These are phyloP conservation scores for Casaregolazyma suthepensis DNA, from an alignment of 1,139 yeast genomes.

Conservation along the genomic window DNA sequence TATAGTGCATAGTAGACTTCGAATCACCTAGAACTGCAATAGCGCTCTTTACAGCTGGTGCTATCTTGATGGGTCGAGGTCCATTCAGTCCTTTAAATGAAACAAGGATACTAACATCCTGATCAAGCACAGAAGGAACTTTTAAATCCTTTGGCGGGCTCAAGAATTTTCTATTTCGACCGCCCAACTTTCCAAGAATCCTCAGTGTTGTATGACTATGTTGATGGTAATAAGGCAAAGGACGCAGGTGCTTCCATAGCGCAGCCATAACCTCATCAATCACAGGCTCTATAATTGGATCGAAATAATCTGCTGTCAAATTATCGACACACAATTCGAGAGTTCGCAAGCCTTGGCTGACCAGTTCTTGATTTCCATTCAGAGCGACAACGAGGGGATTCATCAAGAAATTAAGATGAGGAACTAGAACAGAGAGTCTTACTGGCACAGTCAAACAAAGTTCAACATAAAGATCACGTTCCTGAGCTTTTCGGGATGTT, in stretches of 20 bases:
- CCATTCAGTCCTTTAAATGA: constrained; percentile 62
- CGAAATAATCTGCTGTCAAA: constrained; percentile 91
- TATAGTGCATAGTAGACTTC: constrained; percentile 57
- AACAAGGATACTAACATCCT: constrained; percentile 63
- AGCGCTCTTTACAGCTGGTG: constrained; percentile 81
- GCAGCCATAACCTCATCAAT: constrained; percentile 91
- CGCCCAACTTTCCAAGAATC: constrained; percentile 91
- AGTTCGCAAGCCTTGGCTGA: constrained; percentile 89
- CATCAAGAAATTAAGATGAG: constrained; percentile 81
- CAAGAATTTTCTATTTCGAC: constrained; percentile 82
- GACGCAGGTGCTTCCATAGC: constrained; percentile 83
- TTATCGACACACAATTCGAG: constrained; percentile 96
- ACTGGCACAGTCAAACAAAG: constrained; percentile 95
- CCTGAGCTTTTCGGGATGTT: constrained; percentile 82
- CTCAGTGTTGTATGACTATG: constrained; percentile 93
- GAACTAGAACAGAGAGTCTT: constrained; percentile 83
- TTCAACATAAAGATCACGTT: constrained; percentile 89
- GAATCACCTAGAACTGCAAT: constrained; percentile 57
- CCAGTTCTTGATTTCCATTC: constrained; percentile 85
- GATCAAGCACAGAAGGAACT: constrained; percentile 53
- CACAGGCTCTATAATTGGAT: constrained; percentile 94
- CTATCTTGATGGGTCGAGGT: constrained; percentile 63
- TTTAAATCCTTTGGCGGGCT: constrained; percentile 64
- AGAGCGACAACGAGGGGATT: constrained; percentile 87
- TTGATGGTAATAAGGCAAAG: constrained; percentile 84